Base-by-base conservation (phyloP, 257 asterid genomes). In the Solanum tarapatanum region DNA sequence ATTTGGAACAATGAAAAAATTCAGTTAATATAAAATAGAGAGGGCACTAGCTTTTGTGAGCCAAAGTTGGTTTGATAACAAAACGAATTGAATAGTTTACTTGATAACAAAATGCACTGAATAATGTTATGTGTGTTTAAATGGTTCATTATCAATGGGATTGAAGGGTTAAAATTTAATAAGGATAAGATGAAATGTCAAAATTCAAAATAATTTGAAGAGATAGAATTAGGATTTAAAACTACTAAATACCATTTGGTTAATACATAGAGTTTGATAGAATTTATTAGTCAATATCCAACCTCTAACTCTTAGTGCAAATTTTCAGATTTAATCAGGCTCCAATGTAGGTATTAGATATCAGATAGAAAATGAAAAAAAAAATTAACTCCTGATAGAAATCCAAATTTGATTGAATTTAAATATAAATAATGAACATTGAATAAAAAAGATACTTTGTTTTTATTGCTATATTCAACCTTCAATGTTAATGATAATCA, bases 271-370 rank as follows among this genome's bases (percentile, higher is more conserved):
- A 23, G 6, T 23, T 8, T 23, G 26, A 60, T 60, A 23, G 13
- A 9, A 21, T 60, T 23, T 9, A 60, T 23, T 2, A 8, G 69
- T 60, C 0, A 8, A 60, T 60, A 21, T 5, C 11, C 2, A 21
- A 58, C 11, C 11, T 58, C 12, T 58, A 7, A 51, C 3, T 51
- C 1, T 6, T 0, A 0, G 62, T 6, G 10, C 0, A 1, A 2
- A 51, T 17, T 14, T 14, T 5, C 3, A 16, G 7, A 45, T 51
- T 16, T 16, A 16, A 1, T 51, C n/a, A 16, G 6, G 2, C 2
- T 45, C 2, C 55, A 45, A 12, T 45, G 0, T 45, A 43, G 0
- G 1, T 48, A 48, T 13, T 4, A 48, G 19, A 45, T 1, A 45
- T 45, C 2, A 45, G 1, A 0, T 45, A 45, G 2, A 4, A 45